Conservation (phyloP, 305 asterid species). For the Fraxinus sp. region DNA sequence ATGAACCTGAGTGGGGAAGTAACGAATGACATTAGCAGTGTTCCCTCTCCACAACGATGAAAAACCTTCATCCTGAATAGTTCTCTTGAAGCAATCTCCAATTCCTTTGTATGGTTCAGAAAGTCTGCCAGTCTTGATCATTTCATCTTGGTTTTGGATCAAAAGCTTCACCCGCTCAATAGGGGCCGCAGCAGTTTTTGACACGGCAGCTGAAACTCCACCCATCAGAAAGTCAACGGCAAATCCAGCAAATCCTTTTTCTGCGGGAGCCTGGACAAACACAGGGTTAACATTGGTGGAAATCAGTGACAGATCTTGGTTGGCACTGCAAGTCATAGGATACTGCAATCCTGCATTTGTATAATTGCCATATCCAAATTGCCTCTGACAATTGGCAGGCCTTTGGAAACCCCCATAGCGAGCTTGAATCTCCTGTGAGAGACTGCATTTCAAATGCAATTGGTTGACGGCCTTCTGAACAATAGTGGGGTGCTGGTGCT, state of each 20-base stretch:
- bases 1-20: constrained; percentile 31
- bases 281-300: constrained; percentile 16
- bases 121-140: too few species aligned
- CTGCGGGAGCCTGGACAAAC: constrained; percentile 25
- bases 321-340: not conserved
- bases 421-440: constrained; percentile 14
- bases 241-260: constrained; percentile 28
- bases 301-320: constrained; percentile 15
- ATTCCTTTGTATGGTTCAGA: too few species aligned
- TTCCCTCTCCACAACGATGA: constrained; percentile 29
- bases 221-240: constrained; percentile 26
- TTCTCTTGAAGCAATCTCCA: not conserved
- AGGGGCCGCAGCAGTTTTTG: too few species aligned
- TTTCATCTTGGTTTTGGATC: too few species aligned
- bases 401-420: constrained; percentile 16
- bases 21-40: constrained; percentile 31
- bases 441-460: constrained; percentile 14
- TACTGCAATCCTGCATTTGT: constrained; percentile 18
- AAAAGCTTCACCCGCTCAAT: too few species aligned
- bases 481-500: constrained; percentile 19
- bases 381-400: constrained; percentile 6
- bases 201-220: too few species aligned
- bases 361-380: constrained; percentile 13
- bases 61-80: constrained; percentile 24
- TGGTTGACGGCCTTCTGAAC: constrained; percentile 22